These are phyloP conservation scores for Pythium plurisporium DNA, from an alignment of 352 stramenopile genomes.

Conservation along the genomic window DNA sequence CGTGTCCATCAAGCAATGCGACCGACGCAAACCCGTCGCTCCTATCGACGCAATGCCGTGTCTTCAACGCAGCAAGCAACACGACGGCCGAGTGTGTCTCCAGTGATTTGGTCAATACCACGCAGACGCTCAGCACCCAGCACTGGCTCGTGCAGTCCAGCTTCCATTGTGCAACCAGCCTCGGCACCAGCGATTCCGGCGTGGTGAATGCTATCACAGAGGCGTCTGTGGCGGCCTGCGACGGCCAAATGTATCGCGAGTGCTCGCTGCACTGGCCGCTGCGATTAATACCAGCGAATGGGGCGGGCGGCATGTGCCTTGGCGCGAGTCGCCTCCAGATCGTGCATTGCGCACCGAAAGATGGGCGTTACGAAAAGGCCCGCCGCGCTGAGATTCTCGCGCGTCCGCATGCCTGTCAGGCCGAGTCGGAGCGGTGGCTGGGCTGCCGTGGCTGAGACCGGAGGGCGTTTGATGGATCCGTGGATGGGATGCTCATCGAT, in stretches of 20 bases:
- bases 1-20: neutral
- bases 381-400: conserved; percentile 3
- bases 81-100: neutral
- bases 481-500: neutral
- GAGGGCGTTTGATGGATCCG: neutral
- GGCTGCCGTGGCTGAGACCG: neutral
- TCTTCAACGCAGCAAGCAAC: neutral
- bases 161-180: conserved; percentile 8
- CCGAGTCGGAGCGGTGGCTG: conserved; percentile 9
- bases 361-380: conserved; percentile 3
- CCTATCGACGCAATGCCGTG: neutral
- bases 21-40: neutral
- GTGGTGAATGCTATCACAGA: conserved; percentile 4
- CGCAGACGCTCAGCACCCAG: conserved; percentile 1
- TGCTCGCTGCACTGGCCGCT: conserved; percentile 11
- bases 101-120: conserved; percentile 7
- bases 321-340: conserved; percentile 6
- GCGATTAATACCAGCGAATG: neutral
- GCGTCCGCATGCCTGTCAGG: neutral
- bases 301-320: conserved; percentile 10
- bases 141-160: neutral
- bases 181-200: neutral
- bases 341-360: conserved; percentile 15
- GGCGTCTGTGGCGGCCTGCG: conserved; percentile 3
- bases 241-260: conserved; percentile 12